phyloP scores from a whole-genome alignment of 345 rosid species.

The Eucalyptus rudis region DNA sequence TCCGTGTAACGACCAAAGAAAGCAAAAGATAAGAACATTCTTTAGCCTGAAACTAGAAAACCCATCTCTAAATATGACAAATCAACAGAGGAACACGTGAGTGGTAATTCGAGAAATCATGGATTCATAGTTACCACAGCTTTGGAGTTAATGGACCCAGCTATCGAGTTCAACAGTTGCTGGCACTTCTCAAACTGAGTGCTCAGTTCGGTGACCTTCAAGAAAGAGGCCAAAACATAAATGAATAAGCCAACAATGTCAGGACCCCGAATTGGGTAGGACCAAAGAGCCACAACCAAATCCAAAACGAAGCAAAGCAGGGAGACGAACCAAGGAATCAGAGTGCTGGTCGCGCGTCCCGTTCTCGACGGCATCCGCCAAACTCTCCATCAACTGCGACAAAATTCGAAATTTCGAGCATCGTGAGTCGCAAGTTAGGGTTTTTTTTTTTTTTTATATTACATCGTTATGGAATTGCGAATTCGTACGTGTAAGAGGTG shows the following conservation, averaged over 20 bases:
- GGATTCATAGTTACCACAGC: conserved; percentile 33
- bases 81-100: background rate
- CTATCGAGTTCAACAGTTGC: conserved; percentile 70
- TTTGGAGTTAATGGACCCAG: conserved; percentile 48
- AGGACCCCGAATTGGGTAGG: background rate
- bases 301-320: background rate
- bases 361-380: conserved; percentile 52
- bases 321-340: conserved; percentile 47
- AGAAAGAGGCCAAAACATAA: background rate
- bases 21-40: background rate
- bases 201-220: conserved; percentile 59
- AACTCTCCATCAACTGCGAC: conserved; percentile 57
- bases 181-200: conserved; percentile 85
- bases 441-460: background rate
- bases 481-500: conserved; percentile 50
- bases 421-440: background rate
- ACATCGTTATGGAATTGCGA: background rate
- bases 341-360: conserved; percentile 77
- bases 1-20: background rate
- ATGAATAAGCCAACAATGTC: background rate
- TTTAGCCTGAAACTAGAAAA: background rate
- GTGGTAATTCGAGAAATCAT: background rate
- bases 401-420: background rate
- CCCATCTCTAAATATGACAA: background rate
- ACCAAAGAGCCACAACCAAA: background rate